Percentiles rank a stretch among this genome's conserved stretches.
phyloP scores from a whole-genome alignment of 2,329 filamentous ascomycete species.

The Fusarium sacchari region DNA sequence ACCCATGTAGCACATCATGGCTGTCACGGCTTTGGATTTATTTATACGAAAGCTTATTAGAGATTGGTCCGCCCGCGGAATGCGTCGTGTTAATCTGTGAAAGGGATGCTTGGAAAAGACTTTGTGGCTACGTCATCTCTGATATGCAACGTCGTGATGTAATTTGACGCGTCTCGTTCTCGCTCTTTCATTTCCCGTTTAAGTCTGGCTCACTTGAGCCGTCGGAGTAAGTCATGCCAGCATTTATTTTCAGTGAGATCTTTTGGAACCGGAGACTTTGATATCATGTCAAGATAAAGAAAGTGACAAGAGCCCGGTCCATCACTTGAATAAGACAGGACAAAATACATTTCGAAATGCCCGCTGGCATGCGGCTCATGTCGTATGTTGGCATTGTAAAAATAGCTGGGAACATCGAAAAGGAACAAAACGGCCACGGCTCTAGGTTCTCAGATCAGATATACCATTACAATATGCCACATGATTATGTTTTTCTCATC shows the following conservation, averaged over 20 bases:
- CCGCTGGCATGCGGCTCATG: rapidly evolving
- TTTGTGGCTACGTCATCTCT: not conserved
- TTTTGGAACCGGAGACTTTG: rapidly evolving
- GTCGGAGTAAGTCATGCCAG: not conserved
- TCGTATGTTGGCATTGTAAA: rapidly evolving
- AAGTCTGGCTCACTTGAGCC: not conserved
- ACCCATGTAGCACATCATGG: not conserved
- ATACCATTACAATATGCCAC: rapidly evolving
- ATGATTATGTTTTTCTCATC: not conserved
- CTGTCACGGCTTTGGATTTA: not conserved
- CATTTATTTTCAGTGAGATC: too few relatives aligned
- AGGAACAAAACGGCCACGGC: rapidly evolving
- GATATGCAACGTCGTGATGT: not conserved
- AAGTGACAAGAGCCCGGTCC: not conserved
- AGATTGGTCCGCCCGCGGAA: not conserved
- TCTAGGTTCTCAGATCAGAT: rapidly evolving
- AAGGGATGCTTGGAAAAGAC: not conserved
- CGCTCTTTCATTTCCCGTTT: not conserved
- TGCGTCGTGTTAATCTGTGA: not conserved
- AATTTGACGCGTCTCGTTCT: not conserved
- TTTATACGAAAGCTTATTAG: not conserved
- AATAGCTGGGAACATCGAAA: not conserved
- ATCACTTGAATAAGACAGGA: rapidly evolving
- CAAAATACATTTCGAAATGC: not conserved
- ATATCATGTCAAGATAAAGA: not conserved